Conservation (phyloP, 306 rosid species). For the Quercus glauca region DNA sequence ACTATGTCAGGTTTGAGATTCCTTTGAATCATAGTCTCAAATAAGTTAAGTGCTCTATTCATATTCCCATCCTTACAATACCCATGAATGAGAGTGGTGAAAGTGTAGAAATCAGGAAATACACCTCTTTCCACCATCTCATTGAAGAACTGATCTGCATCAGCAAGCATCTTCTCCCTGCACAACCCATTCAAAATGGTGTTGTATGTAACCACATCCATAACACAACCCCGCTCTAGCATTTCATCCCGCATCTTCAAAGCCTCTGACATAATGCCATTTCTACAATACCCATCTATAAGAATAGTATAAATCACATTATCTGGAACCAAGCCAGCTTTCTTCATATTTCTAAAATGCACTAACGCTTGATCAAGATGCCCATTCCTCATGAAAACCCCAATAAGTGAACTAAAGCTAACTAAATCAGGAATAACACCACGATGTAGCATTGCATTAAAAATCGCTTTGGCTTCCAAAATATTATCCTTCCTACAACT, state of each 20-base stretch:
- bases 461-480: slow-evolving; percentile 62
- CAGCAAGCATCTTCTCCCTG: slow-evolving; percentile 62
- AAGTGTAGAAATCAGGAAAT: slow-evolving; percentile 80
- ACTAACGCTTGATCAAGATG: slow-evolving; percentile 48
- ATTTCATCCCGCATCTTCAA: slow-evolving; percentile 69
- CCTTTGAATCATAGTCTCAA: slow-evolving; percentile 51
- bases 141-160: slow-evolving; percentile 64
- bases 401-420: slow-evolving; percentile 67
- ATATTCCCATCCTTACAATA: slow-evolving; percentile 76
- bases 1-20: slow-evolving; percentile 82
- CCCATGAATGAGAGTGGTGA: slow-evolving; percentile 83
- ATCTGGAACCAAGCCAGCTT: slow-evolving; percentile 70
- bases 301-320: slow-evolving; percentile 82
- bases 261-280: slow-evolving; percentile 61
- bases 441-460: slow-evolving; percentile 49
- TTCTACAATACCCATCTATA: slow-evolving; percentile 75
- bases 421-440: slow-evolving; percentile 75
- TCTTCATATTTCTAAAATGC: slow-evolving; percentile 60
- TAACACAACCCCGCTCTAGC: slow-evolving; percentile 61
- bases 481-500: slow-evolving; percentile 60
- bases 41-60: slow-evolving; percentile 56
- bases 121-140: slow-evolving; percentile 90
- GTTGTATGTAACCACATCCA: slow-evolving; percentile 81
- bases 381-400: slow-evolving; percentile 65
- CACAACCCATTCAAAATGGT: slow-evolving; percentile 81